phyloP scores from a whole-genome alignment of 176 grass and related monocot genomes.

The Zea luxurians region DNA sequence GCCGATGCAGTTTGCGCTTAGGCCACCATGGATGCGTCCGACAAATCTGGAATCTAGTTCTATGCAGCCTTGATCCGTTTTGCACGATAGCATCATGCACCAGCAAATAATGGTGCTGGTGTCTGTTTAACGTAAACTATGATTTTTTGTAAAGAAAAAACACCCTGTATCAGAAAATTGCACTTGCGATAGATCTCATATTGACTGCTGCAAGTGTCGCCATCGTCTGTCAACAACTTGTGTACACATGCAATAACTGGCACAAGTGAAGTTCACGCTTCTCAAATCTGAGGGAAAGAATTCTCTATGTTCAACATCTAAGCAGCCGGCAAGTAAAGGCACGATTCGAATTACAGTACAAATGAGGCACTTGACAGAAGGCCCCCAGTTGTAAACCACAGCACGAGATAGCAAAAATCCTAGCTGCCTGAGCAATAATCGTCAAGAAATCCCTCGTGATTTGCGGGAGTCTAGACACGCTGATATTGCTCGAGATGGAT shows the following conservation, averaged over 20 bases:
- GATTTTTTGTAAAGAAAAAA: background rate
- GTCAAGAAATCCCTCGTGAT: background rate
- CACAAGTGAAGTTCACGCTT: background rate
- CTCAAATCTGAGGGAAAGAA: background rate
- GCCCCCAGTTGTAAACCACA: background rate
- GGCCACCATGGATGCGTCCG: constrained; percentile 66
- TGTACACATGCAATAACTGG: background rate
- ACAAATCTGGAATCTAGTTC: constrained; percentile 44
- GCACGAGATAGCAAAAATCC: background rate
- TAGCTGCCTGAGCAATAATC: background rate
- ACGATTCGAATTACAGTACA: constrained; percentile 1
- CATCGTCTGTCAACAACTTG: background rate
- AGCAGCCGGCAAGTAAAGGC: background rate
- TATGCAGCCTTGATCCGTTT: constrained; percentile 51
- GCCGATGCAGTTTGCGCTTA: constrained; percentile 38
- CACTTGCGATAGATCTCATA: background rate
- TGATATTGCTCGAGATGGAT: background rate
- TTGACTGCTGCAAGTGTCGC: background rate
- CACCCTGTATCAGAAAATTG: background rate
- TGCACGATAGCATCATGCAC: background rate
- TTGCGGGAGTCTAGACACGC: background rate
- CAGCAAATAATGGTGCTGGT: background rate
- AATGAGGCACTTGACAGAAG: background rate
- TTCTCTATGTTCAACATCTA: background rate
- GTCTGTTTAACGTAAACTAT: background rate